phyloP scores from a whole-genome alignment of 1,139 yeast genomes.

The Saccharomyces hybrid region DNA sequence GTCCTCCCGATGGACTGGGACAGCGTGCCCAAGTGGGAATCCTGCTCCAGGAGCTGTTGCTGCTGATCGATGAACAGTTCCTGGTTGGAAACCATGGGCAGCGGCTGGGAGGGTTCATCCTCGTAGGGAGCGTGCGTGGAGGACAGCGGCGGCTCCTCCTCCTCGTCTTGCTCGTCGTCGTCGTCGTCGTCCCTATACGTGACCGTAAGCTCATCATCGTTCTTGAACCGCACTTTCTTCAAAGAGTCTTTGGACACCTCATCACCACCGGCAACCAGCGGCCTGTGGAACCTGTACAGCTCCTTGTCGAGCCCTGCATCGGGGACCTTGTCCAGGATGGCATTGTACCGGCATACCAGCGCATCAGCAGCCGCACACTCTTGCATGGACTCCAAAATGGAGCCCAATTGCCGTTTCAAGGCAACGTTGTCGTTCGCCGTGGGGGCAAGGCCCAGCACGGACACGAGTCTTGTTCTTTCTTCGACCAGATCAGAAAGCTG shows the following conservation, averaged over 20 bases:
- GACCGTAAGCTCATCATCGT: conserved; percentile 11
- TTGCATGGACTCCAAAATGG: conserved; percentile 13
- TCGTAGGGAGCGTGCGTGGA: conserved; percentile 5
- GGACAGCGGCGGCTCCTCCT: conserved; percentile 1
- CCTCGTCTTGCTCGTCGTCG: conserved; percentile 3
- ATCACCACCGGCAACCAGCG: background rate
- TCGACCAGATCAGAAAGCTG: conserved; percentile 23
- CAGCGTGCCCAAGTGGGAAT: conserved; percentile 22
- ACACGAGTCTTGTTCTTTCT: conserved; percentile 23
- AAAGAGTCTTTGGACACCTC: background rate
- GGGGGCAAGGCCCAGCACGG: conserved; percentile 18
- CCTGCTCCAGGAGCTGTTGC: conserved; percentile 27
- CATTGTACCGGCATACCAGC: conserved; percentile 5
- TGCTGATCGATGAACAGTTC: conserved; percentile 29
- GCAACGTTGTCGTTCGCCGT: conserved; percentile 22
- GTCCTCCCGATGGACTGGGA: conserved; percentile 20
- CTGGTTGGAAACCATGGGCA: conserved; percentile 18
- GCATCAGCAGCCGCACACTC: conserved; percentile 4
- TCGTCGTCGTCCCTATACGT: background rate
- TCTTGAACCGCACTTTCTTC: conserved; percentile 27
- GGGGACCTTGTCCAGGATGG: conserved; percentile 3
- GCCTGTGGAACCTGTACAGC: background rate
- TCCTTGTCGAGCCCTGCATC: background rate
- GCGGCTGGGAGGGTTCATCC: background rate
- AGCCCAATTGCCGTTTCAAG: conserved; percentile 20